Percentiles rank a stretch among this genome's conserved stretches.
Evolutionary conservation across 208 protist species (phyloP).

Genomic region (Crithidia mellificae): DNA sequence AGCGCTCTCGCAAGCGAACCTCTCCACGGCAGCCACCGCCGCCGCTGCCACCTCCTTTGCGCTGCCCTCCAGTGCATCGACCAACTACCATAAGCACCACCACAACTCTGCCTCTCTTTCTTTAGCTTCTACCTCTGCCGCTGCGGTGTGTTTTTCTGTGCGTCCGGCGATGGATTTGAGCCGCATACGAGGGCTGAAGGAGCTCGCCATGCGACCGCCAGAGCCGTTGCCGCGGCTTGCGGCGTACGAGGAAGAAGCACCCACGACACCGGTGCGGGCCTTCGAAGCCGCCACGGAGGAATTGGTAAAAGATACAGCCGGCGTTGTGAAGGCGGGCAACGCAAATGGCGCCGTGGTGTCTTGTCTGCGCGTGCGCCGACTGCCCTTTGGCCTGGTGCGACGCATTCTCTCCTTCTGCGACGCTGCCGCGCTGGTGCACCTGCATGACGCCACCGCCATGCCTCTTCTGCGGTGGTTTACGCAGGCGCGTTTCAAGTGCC

Average conservation of each 20-base stretch:
- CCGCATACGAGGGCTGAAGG: neutral
- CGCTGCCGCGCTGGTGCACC: slow-evolving; percentile 20
- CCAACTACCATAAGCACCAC: too few species aligned
- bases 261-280: neutral
- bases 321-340: too few species aligned
- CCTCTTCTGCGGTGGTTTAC: slow-evolving; percentile 42
- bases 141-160: neutral
- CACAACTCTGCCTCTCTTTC: too few species aligned
- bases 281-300: neutral
- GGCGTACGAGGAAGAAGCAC: slow-evolving; percentile 1
- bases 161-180: neutral
- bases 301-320: neutral
- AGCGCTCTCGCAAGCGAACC: neutral
- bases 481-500: slow-evolving; percentile 26
- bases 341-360: neutral
- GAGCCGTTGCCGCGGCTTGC: neutral
- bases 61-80: too few species aligned
- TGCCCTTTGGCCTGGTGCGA: slow-evolving; percentile 46
- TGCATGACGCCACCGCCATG: slow-evolving; percentile 38
- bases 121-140: too few species aligned
- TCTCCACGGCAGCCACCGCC: neutral
- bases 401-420: slow-evolving; percentile 45
- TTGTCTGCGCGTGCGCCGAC: slow-evolving; percentile 22
- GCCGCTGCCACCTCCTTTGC: too few species aligned
- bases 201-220: slow-evolving; percentile 4